phyloP scores from a whole-genome alignment of 345 rosid species.

The Mangifera indica region DNA sequence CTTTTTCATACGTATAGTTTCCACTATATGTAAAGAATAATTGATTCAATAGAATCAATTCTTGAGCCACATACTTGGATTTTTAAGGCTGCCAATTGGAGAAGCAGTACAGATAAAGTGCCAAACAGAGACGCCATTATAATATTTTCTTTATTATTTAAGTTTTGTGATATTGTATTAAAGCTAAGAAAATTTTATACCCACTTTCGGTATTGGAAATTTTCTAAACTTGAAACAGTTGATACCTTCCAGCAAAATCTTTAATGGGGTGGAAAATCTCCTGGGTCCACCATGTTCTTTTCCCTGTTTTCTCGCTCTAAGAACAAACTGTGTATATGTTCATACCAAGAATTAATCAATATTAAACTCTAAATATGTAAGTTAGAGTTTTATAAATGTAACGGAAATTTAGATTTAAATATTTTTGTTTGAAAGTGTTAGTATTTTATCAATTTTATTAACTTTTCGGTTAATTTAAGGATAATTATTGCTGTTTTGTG shows the following conservation, averaged over 20 bases:
- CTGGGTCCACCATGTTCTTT: conserved; percentile 21
- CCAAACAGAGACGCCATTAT: background rate
- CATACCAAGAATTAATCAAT: no score
- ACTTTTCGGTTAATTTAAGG: background rate
- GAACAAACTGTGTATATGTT: no score
- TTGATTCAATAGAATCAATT: background rate
- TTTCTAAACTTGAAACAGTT: conserved; percentile 29
- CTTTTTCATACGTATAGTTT: conserved; percentile 7
- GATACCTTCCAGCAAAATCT: conserved; percentile 4
- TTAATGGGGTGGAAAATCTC: background rate
- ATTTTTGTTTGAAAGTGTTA: no score
- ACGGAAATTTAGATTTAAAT: no score
- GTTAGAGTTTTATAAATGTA: no score
- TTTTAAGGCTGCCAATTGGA: background rate
- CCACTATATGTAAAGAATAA: background rate
- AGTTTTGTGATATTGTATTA: background rate
- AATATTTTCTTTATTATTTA: background rate
- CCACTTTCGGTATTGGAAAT: conserved; percentile 18
- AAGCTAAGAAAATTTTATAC: background rate
- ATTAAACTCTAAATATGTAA: no score
- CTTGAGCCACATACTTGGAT: background rate
- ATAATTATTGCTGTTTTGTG: background rate
- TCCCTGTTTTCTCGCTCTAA: background rate
- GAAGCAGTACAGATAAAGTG: background rate
- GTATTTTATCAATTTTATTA: no score